Evolutionary conservation across 768 basidiomycete species (phyloP).

Genomic region (Kwoniella heveanensis): DNA sequence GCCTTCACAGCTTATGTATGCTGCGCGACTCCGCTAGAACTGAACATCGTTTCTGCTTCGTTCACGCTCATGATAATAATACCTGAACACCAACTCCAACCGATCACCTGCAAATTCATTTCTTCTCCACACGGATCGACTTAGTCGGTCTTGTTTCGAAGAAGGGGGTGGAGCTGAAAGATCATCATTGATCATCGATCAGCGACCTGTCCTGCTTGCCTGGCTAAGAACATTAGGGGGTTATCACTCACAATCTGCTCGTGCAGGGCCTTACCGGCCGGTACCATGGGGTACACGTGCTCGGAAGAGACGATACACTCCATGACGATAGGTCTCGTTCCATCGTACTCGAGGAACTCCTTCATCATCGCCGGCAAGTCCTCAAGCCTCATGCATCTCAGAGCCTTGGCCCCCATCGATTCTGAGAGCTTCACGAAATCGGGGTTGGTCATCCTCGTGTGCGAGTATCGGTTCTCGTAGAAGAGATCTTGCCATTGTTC

Average conservation of each 20-base stretch:
- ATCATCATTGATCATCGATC: not conserved
- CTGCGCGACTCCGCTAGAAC: too few species aligned
- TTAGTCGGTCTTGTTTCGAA: conserved; percentile 21
- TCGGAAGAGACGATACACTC: conserved; percentile 72
- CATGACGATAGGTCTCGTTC: conserved; percentile 79
- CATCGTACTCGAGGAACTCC: conserved; percentile 95
- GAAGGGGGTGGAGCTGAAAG: conserved; percentile 21
- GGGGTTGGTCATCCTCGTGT: conserved; percentile 93
- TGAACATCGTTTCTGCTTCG: too few species aligned
- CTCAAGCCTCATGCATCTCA: conserved; percentile 68
- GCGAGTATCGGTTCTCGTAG: conserved; percentile 94
- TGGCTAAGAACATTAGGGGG: not conserved
- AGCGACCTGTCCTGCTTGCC: not conserved
- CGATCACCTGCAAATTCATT: too few species aligned
- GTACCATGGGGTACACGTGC: conserved; percentile 59
- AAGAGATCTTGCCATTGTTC: conserved; percentile 99
- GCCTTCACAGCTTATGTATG: not conserved
- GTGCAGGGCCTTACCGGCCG: conserved; percentile 91
- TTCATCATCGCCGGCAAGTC: conserved; percentile 96
- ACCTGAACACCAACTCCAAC: not conserved
- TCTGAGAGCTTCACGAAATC: conserved; percentile 87
- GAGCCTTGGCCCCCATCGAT: conserved; percentile 89
- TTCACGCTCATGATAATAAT: too few species aligned
- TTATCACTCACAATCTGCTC: conserved; percentile 69
- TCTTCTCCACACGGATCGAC: not conserved